Base-by-base conservation (phyloP, 257 asterid species). In the Forsythia viridissima region DNA sequence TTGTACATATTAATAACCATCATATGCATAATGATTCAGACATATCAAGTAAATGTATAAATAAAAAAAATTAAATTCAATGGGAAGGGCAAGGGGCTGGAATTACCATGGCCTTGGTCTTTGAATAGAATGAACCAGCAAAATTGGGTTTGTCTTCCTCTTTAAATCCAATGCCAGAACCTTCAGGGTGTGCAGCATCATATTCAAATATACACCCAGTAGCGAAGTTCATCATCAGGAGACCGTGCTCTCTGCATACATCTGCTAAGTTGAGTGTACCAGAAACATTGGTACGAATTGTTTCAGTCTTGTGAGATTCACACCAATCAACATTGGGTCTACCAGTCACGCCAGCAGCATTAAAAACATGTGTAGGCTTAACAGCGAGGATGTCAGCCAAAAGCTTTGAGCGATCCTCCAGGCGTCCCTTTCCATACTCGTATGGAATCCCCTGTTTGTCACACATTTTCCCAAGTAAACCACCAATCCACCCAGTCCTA, bases 271-370 rank as follows among this genome's bases (percentile, higher is more conserved):
- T 90, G 81, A 90, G 71, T 5, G 94, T 90, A 66, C 92, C 94
- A 61, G 76, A 86, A 30, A 88, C 94, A 71, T 90, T 90, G 75
- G 94, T 82, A 7, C 91, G 90, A 8, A 90, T 85, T 2, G 94
- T 90, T 71, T 90, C 94, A 0, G 86, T 71, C 79, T 86, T 88
- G 85, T 90, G 92, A 51, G 88, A 80, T 70, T 90, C 92, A 69
- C 94, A 90, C 94, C 94, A 90, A 65, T 90, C 94, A 16, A 90
- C 94, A 71, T 88, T 90, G 13, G 94, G 94, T 74, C 94, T 76
- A 8, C 94, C 94, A 6, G 94, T 90, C 38, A 90, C 89, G 12
- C 93, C 94, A 44, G 93, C 93, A 59, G 93, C 90, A 83, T 89
- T 89, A 34, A 87, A 74, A 42, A 89, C 93, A 67, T 90, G 94